Evolutionary conservation across 192 early-diverging fungal species (phyloP).

Genomic region (Backusella mclennaniae): DNA sequence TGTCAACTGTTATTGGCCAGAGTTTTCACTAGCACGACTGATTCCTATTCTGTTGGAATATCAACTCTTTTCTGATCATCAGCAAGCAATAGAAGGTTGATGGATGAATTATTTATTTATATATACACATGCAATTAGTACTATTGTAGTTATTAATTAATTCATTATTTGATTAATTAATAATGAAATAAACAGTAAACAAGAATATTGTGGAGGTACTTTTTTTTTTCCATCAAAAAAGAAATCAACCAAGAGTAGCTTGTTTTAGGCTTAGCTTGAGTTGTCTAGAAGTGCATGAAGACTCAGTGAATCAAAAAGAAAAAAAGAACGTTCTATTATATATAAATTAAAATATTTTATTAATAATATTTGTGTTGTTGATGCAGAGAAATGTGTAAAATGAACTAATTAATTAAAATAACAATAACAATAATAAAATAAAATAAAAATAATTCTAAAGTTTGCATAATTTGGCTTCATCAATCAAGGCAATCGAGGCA

Average conservation of each 20-base stretch:
- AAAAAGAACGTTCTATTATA: neutral
- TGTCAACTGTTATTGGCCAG: constrained; percentile 90
- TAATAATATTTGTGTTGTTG: neutral
- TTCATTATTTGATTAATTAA: too few relatives aligned
- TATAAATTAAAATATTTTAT: constrained; percentile 11
- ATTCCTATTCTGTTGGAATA: constrained; percentile 79
- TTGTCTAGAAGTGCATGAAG: too few relatives aligned
- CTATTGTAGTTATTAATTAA: too few relatives aligned
- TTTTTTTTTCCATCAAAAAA: too few relatives aligned
- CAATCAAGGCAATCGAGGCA: constrained; percentile 83
- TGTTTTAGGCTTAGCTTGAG: too few relatives aligned
- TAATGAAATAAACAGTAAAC: too few relatives aligned
- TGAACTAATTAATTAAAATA: neutral
- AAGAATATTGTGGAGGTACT: too few relatives aligned
- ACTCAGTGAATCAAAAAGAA: too few relatives aligned
- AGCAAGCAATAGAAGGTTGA: neutral
- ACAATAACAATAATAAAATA: neutral
- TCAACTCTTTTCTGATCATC: constrained; percentile 55
- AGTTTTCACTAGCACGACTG: constrained; percentile 89
- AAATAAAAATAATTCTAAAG: neutral
- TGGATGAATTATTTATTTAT: neutral
- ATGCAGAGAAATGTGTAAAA: constrained; percentile 1
- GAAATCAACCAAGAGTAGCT: too few relatives aligned
- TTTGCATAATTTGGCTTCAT: constrained; percentile 46
- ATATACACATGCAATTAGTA: too few relatives aligned